Evolutionary conservation across 2,329 filamentous ascomycete genomes (phyloP), one percentile per base, ranked within the genome.

Genomic region (Colletotrichum tanaceti): DNA sequence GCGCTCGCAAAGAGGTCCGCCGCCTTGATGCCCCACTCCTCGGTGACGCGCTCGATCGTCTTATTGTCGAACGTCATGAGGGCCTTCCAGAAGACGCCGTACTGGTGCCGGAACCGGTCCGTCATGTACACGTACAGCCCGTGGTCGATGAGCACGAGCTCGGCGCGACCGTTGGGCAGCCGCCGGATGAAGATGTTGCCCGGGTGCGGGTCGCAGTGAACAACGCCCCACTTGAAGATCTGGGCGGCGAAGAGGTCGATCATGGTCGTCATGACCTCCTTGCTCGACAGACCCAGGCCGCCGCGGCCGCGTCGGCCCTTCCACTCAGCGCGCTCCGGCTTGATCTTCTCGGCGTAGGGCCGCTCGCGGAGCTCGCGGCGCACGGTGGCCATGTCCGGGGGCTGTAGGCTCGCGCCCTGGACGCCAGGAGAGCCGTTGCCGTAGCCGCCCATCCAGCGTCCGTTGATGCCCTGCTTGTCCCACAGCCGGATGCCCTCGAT

Each of bases 131-230:
- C 93, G 81, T 99, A 99, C 6, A 99, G 88, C 0, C 96, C 96
- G 79, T 99, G 96, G 79, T 99, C 96, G 77, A 99, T 97, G 43
- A 99, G 89, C 1, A 98, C 95, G 38, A 99, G 86, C 81, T 99
- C 94, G 0, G 95, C 87, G 50, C 89, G 86, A n/a, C 95, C 95
- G 50, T 86, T 90, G 1, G 94, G 92, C 18, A 93, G 85, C 10
- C 96, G 91, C 10, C 96, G 91, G 76, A 98, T 91, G 81, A 99
- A 97, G 78, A 98, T 96, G 81, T 99, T 99, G 35, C 95, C 95
- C 1, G 96, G 96, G 76, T 99, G 96, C 11, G 96, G 96, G 78
- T 99, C 96, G 81, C 95, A 98, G 82, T 99, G 95, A 0, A 98
- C 93, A 50, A 93, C 87, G 14, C 96, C 96, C 93, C 93, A 98